Evolutionary conservation across 345 rosid genomes (phyloP), one percentile per base, ranked within the genome.

Genomic region (Syzygium oleosum): DNA sequence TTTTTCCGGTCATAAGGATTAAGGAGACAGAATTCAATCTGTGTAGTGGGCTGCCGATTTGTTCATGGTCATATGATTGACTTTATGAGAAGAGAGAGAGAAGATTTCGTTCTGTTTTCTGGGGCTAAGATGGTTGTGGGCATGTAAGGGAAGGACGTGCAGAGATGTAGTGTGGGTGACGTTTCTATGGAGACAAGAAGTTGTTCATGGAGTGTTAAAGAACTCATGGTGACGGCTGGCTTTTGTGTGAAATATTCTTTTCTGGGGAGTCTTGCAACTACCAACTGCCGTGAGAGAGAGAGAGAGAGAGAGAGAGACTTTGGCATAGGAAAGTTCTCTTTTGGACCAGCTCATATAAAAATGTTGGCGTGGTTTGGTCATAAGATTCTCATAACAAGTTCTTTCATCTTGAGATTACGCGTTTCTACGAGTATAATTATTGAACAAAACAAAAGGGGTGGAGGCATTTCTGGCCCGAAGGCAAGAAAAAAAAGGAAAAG

Each of bases 81-180:
- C 79, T 68, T 68, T 16, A 22, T 16, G 41, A 29, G 22, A 41
- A 29, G 43, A 29, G 78, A 65, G 78, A 16, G 79, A 54, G 58
- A 19, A 43, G 46, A 43, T 51, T 65, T 65, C 31, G 46, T 68
- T 73, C 80, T 73, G 49, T 23, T 23, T 73, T 73, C 43, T 73
- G 49, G 80, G 49, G 80, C 46, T 73, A 73, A 46, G 80, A 73
- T 73, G 46, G 80, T 73, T 19, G 80, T 34, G 80, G 52, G 87
- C 87, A 59, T 23, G 80, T 85, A 85, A 61, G 7, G 27, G 86
- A 73, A 56, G 86, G 85, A 94, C 96, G 94, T 96, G 95, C 91
- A 88, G 88, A 87, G 85, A 12, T 90, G 93, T 91, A 55, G 55
- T n/a, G 84, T 34, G 80, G 80, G 49, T 5, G 80, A 73, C 49